phyloP scores from a whole-genome alignment of 2,329 filamentous ascomycete genomes.

The Colletotrichum sp. region DNA sequence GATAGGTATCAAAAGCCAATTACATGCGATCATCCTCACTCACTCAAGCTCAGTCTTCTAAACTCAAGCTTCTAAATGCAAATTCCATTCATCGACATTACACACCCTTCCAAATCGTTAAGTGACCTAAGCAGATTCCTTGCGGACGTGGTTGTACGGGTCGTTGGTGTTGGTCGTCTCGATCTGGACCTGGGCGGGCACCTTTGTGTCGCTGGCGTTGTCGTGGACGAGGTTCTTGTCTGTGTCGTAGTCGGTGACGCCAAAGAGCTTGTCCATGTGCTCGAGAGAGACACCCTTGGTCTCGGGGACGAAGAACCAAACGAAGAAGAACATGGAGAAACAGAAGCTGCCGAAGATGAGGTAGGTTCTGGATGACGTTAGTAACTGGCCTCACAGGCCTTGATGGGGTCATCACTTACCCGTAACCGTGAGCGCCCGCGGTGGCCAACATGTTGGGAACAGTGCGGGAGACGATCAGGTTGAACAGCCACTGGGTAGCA shows the following conservation, averaged over 20 bases:
- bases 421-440: conserved; percentile 39
- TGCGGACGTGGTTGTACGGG: conserved; percentile 15
- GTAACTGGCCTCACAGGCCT: not conserved
- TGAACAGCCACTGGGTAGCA: conserved; percentile 72
- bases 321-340: conserved; percentile 65
- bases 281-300: conserved; percentile 55
- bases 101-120: not conserved
- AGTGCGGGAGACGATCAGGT: conserved; percentile 69
- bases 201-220: conserved; percentile 16
- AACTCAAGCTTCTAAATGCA: conserved; percentile 3
- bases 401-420: conserved; percentile 19
- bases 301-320: conserved; percentile 67
- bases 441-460: conserved; percentile 67
- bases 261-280: conserved; percentile 23
- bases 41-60: not conserved
- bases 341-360: conserved; percentile 69
- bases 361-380: conserved; percentile 49
- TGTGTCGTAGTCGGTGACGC: conserved; percentile 15
- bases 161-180: conserved; percentile 11
- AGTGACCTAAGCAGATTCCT: conserved; percentile 2
- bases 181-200: conserved; percentile 4
- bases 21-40: not conserved
- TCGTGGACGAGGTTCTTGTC: conserved; percentile 11
- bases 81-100: not conserved
- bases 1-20: conserved; percentile 20